Percentiles rank a stretch among this genome's conserved stretches.
These are phyloP conservation scores for Corylus avellana DNA, from an alignment of 306 rosid species.

Conservation along the genomic window DNA sequence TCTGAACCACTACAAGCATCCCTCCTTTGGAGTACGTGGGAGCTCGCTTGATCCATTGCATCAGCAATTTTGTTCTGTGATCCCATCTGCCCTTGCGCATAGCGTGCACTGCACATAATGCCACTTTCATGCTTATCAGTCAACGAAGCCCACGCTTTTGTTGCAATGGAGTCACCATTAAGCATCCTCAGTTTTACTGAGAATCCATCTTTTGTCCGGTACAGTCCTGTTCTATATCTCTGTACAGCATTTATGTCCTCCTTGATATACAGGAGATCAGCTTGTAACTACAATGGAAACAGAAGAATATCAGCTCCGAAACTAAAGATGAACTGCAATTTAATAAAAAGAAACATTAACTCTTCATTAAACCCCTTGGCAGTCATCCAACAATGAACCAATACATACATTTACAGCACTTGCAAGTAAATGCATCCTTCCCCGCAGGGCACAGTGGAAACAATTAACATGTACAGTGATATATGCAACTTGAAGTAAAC, in stretches of 20 bases:
- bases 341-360: neutral
- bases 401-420: neutral
- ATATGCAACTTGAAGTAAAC: neutral
- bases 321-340: neutral
- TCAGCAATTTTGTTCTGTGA: conserved; percentile 64
- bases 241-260: conserved; percentile 83
- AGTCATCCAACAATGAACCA: neutral
- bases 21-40: conserved; percentile 56
- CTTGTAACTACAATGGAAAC: conserved; percentile 63
- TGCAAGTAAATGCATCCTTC: neutral
- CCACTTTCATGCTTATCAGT: conserved; percentile 59
- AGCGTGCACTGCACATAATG: conserved; percentile 49
- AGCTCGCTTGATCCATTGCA: conserved; percentile 55
- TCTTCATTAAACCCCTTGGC: neutral
- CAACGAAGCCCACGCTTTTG: conserved; percentile 63
- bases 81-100: conserved; percentile 57
- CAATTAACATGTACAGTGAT: neutral
- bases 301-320: conserved; percentile 13
- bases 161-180: conserved; percentile 57
- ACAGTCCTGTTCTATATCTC: conserved; percentile 78
- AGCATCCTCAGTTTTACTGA: conserved; percentile 62
- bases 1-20: conserved; percentile 71
- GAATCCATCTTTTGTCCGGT: conserved; percentile 56
- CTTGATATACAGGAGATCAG: conserved; percentile 84
- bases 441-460: neutral